A percentile compares a stretch with the other conserved stretches of the same genome.
phyloP scores from a whole-genome alignment of 441 rosid species.

The Sinapis alba region DNA sequence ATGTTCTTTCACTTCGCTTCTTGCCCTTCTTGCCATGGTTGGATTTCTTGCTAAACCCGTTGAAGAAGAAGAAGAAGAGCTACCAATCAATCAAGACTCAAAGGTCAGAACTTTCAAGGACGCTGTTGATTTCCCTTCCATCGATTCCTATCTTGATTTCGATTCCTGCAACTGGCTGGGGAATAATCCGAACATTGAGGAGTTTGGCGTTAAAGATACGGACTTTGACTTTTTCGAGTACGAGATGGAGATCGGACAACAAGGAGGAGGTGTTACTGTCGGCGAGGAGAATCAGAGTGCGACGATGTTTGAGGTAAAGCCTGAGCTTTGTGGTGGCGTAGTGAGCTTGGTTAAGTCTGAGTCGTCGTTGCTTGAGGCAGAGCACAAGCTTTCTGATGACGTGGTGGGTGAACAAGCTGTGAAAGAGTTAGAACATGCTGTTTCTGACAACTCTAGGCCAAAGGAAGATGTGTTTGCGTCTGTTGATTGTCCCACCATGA shows the following conservation, averaged over 20 bases:
- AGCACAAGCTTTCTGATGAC: slow-evolving; percentile 9
- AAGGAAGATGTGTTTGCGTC: slow-evolving; percentile 36
- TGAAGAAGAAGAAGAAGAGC: slow-evolving; percentile 44
- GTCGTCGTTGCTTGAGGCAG: background rate
- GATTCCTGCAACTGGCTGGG: slow-evolving; percentile 62
- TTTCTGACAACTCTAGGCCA: slow-evolving; percentile 28
- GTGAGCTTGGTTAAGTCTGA: slow-evolving; percentile 22
- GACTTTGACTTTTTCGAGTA: slow-evolving; percentile 42
- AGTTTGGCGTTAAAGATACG: slow-evolving; percentile 35
- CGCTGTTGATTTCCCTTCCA: slow-evolving; percentile 42
- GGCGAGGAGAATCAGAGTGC: slow-evolving; percentile 21
- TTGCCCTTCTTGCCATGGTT: slow-evolving; percentile 53
- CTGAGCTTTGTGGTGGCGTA: slow-evolving; percentile 24
- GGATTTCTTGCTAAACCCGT: slow-evolving; percentile 41
- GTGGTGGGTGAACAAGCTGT: slow-evolving; percentile 23
- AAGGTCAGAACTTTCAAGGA: slow-evolving; percentile 39
- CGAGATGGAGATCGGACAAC: slow-evolving; percentile 40
- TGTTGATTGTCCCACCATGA: slow-evolving; percentile 16
- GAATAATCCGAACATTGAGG: slow-evolving; percentile 42
- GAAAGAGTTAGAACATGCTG: slow-evolving; percentile 20
- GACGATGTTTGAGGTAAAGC: slow-evolving; percentile 23
- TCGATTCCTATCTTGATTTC: slow-evolving; percentile 68
- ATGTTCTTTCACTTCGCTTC: slow-evolving; percentile 33
- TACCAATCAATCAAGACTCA: slow-evolving; percentile 38
- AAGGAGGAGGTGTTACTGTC: slow-evolving; percentile 15